These are phyloP conservation scores for Cardamine occulta DNA, from an alignment of 345 rosid genomes.

Conservation along the genomic window DNA sequence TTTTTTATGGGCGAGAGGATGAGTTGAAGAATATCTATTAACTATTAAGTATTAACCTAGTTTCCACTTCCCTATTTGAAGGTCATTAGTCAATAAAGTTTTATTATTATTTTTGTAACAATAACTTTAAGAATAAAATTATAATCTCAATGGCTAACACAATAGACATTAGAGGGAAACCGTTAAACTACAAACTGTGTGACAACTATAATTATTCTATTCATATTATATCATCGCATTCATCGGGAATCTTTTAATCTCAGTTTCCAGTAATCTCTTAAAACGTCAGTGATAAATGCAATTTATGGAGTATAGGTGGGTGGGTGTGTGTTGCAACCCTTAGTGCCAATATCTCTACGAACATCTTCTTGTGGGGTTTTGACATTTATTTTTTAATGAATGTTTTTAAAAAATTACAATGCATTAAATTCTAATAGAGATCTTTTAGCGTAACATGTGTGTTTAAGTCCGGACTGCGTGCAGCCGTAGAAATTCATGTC, in stretches of 20 bases:
- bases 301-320: conserved; percentile 4
- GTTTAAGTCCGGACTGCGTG: neutral
- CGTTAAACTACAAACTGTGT: neutral
- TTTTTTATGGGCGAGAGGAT: neutral
- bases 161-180: neutral
- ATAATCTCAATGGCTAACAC: too few relatives aligned
- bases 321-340: neutral
- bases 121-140: too few relatives aligned
- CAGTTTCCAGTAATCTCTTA: neutral
- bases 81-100: neutral
- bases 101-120: neutral
- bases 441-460: neutral
- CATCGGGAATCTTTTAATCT: neutral
- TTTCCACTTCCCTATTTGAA: neutral
- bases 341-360: neutral
- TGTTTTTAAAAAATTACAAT: too few relatives aligned
- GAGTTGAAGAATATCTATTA: neutral
- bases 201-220: neutral
- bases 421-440: neutral
- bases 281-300: neutral
- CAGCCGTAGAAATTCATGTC: neutral
- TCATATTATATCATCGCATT: neutral
- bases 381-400: neutral
- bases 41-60: neutral
- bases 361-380: conserved; percentile 11